Evolutionary conservation across 2,329 filamentous ascomycete species (phyloP).

Genomic region (Aspergillus persii): DNA sequence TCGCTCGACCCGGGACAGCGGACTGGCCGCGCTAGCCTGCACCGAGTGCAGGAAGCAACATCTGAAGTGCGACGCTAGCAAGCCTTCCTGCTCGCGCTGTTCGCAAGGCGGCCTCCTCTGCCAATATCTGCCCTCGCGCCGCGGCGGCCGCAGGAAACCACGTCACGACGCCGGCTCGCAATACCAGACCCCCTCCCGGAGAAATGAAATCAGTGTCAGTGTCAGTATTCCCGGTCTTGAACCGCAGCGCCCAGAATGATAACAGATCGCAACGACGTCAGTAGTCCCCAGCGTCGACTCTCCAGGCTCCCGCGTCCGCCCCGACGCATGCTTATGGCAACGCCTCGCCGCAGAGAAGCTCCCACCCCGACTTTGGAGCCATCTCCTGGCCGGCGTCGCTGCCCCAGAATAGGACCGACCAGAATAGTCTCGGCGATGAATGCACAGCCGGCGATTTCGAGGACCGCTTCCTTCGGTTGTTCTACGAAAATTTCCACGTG

Average conservation of each 20-base stretch:
- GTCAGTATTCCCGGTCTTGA: background rate
- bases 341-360: slow-evolving; percentile 14
- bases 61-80: slow-evolving; percentile 69
- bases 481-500: slow-evolving; percentile 53
- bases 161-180: slow-evolving; percentile 15
- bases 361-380: slow-evolving; percentile 13
- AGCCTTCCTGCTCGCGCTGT: slow-evolving; percentile 65
- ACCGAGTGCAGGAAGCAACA: slow-evolving; percentile 56
- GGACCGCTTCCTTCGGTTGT: slow-evolving; percentile 45
- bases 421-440: slow-evolving; percentile 14
- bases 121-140: slow-evolving; percentile 68
- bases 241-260: background rate
- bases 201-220: background rate
- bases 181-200: background rate
- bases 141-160: slow-evolving; percentile 51
- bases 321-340: slow-evolving; percentile 22
- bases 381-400: slow-evolving; percentile 23
- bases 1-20: slow-evolving; percentile 11
- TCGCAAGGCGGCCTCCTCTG: slow-evolving; percentile 57
- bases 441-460: slow-evolving; percentile 22
- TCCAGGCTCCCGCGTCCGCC: background rate
- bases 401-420: slow-evolving; percentile 13
- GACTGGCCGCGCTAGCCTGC: slow-evolving; percentile 42
- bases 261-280: background rate
- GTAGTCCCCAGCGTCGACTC: background rate